These are phyloP conservation scores for Vitis hybrid DNA, from an alignment of 177 flowering plant species.

Conservation along the genomic window DNA sequence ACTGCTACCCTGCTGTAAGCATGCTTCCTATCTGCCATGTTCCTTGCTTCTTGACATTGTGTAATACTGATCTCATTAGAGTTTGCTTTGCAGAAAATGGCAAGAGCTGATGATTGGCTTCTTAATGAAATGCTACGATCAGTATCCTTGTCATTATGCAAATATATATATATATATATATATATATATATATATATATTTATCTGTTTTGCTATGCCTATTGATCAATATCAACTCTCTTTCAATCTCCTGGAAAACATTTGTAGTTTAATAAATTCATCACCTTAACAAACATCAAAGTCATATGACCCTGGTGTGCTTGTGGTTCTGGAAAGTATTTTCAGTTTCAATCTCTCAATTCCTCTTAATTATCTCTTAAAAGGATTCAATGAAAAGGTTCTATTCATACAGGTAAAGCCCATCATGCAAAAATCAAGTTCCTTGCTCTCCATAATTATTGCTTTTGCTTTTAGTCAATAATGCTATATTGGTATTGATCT, in stretches of 20 bases:
- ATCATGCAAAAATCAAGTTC: not conserved
- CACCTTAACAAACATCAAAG: conserved; percentile 49
- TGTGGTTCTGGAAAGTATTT: conserved; percentile 68
- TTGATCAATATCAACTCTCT: not conserved
- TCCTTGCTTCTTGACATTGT: conserved; percentile 7
- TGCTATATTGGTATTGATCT: not conserved
- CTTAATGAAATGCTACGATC: conserved; percentile 70
- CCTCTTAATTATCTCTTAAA: conserved; percentile 75
- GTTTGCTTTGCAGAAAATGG: conserved; percentile 48
- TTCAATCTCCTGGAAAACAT: not conserved
- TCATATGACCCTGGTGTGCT: conserved; percentile 80
- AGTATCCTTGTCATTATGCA: conserved; percentile 54
- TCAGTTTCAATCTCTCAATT: conserved; percentile 67
- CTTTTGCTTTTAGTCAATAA: not conserved
- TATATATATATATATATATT: not conserved
- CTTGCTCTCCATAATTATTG: not conserved
- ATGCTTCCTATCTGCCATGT: conserved; percentile 3
- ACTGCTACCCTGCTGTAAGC: conserved; percentile 76
- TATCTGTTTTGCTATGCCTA: not conserved
- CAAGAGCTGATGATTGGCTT: conserved; percentile 77
- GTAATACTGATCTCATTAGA: not conserved
- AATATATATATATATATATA: not conserved
- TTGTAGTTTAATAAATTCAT: not conserved
- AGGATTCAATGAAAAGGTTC: conserved; percentile 48
- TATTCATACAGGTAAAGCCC: conserved; percentile 68